These are phyloP conservation scores for Amphicarpaea edgeworthii DNA, from an alignment of 306 rosid species.

Conservation along the genomic window DNA sequence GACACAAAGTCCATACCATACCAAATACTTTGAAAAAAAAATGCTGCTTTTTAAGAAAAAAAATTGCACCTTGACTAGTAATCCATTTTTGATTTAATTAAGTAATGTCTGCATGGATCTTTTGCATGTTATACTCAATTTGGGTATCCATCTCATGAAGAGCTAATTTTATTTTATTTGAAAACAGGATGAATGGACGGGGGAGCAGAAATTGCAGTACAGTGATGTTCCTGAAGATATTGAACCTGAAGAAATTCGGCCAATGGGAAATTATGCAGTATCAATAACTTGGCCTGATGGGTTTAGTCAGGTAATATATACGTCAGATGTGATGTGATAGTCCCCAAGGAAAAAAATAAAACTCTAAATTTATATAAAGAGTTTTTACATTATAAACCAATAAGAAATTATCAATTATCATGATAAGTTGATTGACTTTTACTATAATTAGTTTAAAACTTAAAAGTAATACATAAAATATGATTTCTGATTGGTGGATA, in stretches of 20 bases:
- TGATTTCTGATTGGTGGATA: neutral
- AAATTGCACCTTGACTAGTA: slow-evolving; percentile 35
- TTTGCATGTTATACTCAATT: slow-evolving; percentile 17
- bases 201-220: slow-evolving; percentile 90
- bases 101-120: neutral
- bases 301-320: slow-evolving; percentile 75
- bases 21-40: slow-evolving; percentile 27
- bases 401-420: neutral
- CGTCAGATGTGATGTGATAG: slow-evolving; percentile 11
- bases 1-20: slow-evolving; percentile 29
- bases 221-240: slow-evolving; percentile 84
- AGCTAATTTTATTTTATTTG: slow-evolving; percentile 36
- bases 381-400: neutral
- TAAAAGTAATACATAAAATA: neutral
- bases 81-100: slow-evolving; percentile 31
- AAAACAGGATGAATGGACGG: slow-evolving; percentile 94
- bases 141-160: slow-evolving; percentile 38
- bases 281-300: slow-evolving; percentile 96
- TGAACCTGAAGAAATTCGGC: slow-evolving; percentile 93
- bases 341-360: neutral
- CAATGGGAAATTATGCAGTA: slow-evolving; percentile 96
- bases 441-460: neutral
- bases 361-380: neutral
- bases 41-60: slow-evolving; percentile 49
- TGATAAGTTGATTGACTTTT: neutral